Evolutionary conservation across 2,329 filamentous ascomycete genomes (phyloP), one percentile per base, ranked within the genome.

Genomic region (Fusarium xyrophilum): DNA sequence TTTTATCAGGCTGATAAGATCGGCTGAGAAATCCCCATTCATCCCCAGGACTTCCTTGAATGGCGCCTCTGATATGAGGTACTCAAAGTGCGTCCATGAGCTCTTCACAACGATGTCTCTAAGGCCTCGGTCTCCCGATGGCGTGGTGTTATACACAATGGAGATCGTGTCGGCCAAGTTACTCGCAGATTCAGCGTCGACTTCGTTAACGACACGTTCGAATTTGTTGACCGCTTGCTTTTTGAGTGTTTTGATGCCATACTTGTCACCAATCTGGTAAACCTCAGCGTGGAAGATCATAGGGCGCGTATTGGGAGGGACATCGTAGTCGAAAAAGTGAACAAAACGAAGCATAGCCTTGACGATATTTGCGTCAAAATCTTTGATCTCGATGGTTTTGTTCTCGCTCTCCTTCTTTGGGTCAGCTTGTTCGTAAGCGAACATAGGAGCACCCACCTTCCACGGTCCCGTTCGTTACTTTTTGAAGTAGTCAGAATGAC

Each of bases 191-290:
- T 3, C 14, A 5, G 19, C 7, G 19, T 7, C 15, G 4, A 30
- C 19, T 6, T 17, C n/a, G 1, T 30, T 15, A 17, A 30, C 0
- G 7, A 17, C 10, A 5, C 3, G 0, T 12, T 21, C 2, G 19
- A 46, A 17, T 8, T 30, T 46, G 5, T 46, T 12, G 7, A 8
- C 0, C 3, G 43, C 6, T 7, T 30, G 19, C 27, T 21, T 30
- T 19, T 33, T 46, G 2, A 57, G 17, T 3, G 8, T 2, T 14
- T 21, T 15, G 0, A 59, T 36, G 2, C 19, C 27, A 2, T 59
- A 57, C 15, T 56, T 44, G 6, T 59, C 56, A 4, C n/a, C 32
- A 1, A 56, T 27, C 5, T 59, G 39, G n/a, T 57, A 59, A 3
- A 59, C 13, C 5, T 4, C 7, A 7, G 56, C 11, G 8, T 56